Percentiles rank a stretch among this genome's conserved stretches.
phyloP scores from a whole-genome alignment of 441 rosid genomes.

The Cnidoscolus chayamansa region DNA sequence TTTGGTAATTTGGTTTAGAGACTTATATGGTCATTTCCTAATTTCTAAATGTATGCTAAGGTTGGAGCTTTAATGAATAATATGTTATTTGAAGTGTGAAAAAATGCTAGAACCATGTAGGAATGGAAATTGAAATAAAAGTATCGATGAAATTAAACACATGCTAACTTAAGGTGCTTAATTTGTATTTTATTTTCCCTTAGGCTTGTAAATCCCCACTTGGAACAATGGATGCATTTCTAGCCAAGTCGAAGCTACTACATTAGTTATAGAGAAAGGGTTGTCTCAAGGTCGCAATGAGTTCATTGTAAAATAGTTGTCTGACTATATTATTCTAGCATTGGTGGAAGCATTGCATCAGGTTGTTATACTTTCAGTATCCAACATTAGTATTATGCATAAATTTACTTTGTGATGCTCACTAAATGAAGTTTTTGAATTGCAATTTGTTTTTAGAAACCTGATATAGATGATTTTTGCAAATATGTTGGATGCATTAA shows the following conservation, averaged over 20 bases:
- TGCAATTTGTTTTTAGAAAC: slow-evolving; percentile 69
- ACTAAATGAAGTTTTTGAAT: slow-evolving; percentile 6
- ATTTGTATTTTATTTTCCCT: background rate
- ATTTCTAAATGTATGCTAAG: too few relatives aligned
- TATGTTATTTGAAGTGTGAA: too few relatives aligned
- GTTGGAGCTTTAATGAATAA: too few relatives aligned
- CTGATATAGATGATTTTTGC: slow-evolving; percentile 93
- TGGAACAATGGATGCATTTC: slow-evolving; percentile 1
- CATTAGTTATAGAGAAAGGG: slow-evolving; percentile 91
- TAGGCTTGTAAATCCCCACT: slow-evolving; percentile 7
- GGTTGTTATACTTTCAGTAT: slow-evolving; percentile 38
- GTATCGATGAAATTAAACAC: too few relatives aligned
- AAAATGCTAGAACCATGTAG: too few relatives aligned
- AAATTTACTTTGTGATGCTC: background rate
- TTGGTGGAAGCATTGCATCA: slow-evolving; percentile 93
- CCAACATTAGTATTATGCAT: slow-evolving; percentile 6
- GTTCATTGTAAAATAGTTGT: slow-evolving; percentile 80
- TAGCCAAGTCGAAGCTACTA: slow-evolving; percentile 97
- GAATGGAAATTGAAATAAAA: too few relatives aligned
- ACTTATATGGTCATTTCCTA: too few relatives aligned
- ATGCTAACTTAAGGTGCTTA: background rate
- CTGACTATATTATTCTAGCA: slow-evolving; percentile 88
- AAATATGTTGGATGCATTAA: slow-evolving; percentile 91
- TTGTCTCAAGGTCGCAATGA: slow-evolving; percentile 79
- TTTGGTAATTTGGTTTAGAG: too few relatives aligned